phyloP scores from a whole-genome alignment of 352 stramenopile genomes.

The Phytophthora pluvialis region DNA sequence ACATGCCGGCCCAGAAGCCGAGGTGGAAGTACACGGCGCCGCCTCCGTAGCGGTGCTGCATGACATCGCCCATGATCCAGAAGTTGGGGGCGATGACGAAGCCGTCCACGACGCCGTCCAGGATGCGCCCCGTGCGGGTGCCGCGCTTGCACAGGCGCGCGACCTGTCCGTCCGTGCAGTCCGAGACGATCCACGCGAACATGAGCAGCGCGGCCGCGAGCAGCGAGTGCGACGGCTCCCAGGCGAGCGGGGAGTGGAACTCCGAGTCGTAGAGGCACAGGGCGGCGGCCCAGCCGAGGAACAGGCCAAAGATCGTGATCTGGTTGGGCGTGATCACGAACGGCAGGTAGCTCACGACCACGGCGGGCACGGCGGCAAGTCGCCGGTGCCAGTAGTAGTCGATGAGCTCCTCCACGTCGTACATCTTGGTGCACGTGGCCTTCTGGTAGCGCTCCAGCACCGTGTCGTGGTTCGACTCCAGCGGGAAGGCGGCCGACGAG shows the following conservation, averaged over 20 bases:
- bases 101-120: constrained; percentile 80
- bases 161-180: constrained; percentile 84
- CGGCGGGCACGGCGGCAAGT: constrained; percentile 69
- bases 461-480: constrained; percentile 42
- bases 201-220: constrained; percentile 63
- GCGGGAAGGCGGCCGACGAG: constrained; percentile 25
- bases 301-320: constrained; percentile 83
- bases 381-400: constrained; percentile 88
- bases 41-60: constrained; percentile 60
- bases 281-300: constrained; percentile 70
- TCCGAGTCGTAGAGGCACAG: constrained; percentile 83
- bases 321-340: constrained; percentile 89
- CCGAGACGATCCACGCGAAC: constrained; percentile 88
- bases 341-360: constrained; percentile 85
- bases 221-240: constrained; percentile 64
- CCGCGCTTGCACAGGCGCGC: constrained; percentile 84
- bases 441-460: constrained; percentile 74
- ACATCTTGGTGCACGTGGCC: constrained; percentile 85
- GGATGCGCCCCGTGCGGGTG: constrained; percentile 80
- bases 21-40: constrained; percentile 56
- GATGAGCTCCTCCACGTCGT: constrained; percentile 86
- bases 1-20: constrained; percentile 65
- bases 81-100: constrained; percentile 82
- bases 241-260: constrained; percentile 74
- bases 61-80: constrained; percentile 61